phyloP scores from a whole-genome alignment of 2,329 filamentous ascomycete genomes.

The Nigrospora oryzae region DNA sequence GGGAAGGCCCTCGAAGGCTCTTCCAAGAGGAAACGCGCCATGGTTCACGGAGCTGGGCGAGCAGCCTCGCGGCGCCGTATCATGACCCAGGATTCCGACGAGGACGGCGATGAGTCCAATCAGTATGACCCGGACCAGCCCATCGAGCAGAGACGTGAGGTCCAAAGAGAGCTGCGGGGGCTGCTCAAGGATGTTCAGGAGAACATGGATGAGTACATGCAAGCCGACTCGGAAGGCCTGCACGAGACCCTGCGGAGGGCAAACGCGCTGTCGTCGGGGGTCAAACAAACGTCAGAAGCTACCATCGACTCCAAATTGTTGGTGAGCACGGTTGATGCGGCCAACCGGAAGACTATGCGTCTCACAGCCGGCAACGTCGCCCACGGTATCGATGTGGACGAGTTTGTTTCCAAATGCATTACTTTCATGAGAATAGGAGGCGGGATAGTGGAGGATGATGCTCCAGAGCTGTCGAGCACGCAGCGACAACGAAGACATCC shows the following conservation, averaged over 20 bases:
- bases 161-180: slow-evolving; percentile 63
- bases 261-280: slow-evolving; percentile 55
- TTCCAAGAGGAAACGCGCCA: slow-evolving; percentile 20
- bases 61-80: slow-evolving; percentile 17
- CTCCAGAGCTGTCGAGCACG: slow-evolving; percentile 40
- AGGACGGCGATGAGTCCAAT: slow-evolving; percentile 8
- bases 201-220: slow-evolving; percentile 63
- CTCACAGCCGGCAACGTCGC: slow-evolving; percentile 65
- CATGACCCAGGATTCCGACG: slow-evolving; percentile 14
- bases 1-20: slow-evolving; percentile 11
- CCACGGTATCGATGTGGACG: slow-evolving; percentile 77
- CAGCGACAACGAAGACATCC: slow-evolving; percentile 34
- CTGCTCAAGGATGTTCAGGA: slow-evolving; percentile 54
- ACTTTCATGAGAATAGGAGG: slow-evolving; percentile 71
- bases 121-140: slow-evolving; percentile 80
- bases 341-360: slow-evolving; percentile 67
- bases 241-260: slow-evolving; percentile 57
- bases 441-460: slow-evolving; percentile 42
- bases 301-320: slow-evolving; percentile 84
- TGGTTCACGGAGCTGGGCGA: slow-evolving; percentile 18
- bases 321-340: slow-evolving; percentile 71
- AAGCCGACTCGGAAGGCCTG: slow-evolving; percentile 56
- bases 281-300: slow-evolving; percentile 85
- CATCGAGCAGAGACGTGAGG: slow-evolving; percentile 58
- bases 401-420: slow-evolving; percentile 86